Conservation (phyloP, 306 rosid genomes). For the Hylodesmum podocarpum region DNA sequence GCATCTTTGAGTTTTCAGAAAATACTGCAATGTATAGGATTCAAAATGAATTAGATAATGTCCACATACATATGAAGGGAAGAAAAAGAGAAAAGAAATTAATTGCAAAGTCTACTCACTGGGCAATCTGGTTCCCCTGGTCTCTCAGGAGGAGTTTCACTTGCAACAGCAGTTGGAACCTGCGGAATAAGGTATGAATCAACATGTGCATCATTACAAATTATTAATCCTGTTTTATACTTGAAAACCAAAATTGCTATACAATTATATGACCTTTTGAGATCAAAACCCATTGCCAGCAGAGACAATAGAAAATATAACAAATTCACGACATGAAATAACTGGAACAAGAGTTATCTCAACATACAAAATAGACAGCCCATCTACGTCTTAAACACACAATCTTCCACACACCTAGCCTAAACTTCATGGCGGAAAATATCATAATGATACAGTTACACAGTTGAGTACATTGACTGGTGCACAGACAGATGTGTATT, state of each 20-base stretch:
- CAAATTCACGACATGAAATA: constrained; percentile 6
- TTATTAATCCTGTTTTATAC: constrained; percentile 15
- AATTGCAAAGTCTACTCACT: constrained; percentile 52
- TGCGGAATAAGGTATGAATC: constrained; percentile 37
- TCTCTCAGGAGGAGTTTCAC: constrained; percentile 86
- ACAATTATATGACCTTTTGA: neutral
- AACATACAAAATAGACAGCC: constrained; percentile 1
- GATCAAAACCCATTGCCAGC: constrained; percentile 18
- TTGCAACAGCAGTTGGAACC: constrained; percentile 65
- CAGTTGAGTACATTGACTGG: neutral
- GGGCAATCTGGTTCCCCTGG: constrained; percentile 93
- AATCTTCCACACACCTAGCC: neutral
- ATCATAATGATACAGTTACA: constrained; percentile 16
- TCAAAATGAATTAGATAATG: constrained; percentile 31
- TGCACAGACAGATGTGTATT: constrained; percentile 2
- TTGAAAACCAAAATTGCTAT: neutral
- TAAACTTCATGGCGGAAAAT: constrained; percentile 15
- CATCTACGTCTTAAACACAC: neutral
- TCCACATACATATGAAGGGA: constrained; percentile 21
- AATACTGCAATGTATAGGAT: constrained; percentile 57
- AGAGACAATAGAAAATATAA: neutral
- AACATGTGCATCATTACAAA: constrained; percentile 22
- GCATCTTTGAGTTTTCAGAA: constrained; percentile 91
- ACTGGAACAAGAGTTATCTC: constrained; percentile 8
- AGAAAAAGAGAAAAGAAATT: neutral